These are phyloP conservation scores for Lyophyllum atratum DNA, from an alignment of 768 basidiomycete genomes.

Conservation along the genomic window DNA sequence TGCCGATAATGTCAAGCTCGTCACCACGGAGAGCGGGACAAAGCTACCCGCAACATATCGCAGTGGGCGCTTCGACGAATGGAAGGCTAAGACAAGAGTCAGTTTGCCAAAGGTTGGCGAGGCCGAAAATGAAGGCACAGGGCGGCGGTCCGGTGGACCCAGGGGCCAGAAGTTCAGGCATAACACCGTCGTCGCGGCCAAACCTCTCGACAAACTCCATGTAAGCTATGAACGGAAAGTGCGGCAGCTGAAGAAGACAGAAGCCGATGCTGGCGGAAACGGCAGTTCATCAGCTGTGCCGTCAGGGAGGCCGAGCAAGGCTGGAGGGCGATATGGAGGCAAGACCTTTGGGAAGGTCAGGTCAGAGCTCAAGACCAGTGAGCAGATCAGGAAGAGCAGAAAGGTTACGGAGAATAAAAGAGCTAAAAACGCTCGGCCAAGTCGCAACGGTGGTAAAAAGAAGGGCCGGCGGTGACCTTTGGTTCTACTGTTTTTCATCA, in stretches of 20 bases:
- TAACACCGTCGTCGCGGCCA: slow-evolving; percentile 60
- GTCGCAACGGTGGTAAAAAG: slow-evolving; percentile 30
- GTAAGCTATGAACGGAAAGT: slow-evolving; percentile 75
- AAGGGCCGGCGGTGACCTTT: slow-evolving; percentile 44
- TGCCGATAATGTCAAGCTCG: slow-evolving; percentile 91
- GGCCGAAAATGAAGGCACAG: slow-evolving; percentile 52
- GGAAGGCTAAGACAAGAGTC: slow-evolving; percentile 80
- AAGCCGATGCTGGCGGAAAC: slow-evolving; percentile 32
- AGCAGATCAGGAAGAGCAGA: slow-evolving; percentile 83
- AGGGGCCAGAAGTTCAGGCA: slow-evolving; percentile 75
- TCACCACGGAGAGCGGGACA: slow-evolving; percentile 90
- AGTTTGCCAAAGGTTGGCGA: slow-evolving; percentile 84
- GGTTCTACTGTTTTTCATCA: neutral
- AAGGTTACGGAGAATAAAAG: slow-evolving; percentile 63
- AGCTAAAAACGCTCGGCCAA: slow-evolving; percentile 82
- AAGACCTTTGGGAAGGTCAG: slow-evolving; percentile 69
- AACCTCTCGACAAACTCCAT: slow-evolving; percentile 75
- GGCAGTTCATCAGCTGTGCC: slow-evolving; percentile 18
- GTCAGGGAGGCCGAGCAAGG: slow-evolving; percentile 27
- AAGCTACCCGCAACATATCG: slow-evolving; percentile 90
- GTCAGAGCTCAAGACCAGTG: slow-evolving; percentile 82
- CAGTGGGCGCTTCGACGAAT: slow-evolving; percentile 93
- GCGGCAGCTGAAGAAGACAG: slow-evolving; percentile 62
- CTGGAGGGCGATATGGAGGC: slow-evolving; percentile 53
- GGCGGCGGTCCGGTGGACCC: slow-evolving; percentile 35